Base-by-base conservation (phyloP, 139 green algal genomes). In the Dunaliella primolecta region DNA sequence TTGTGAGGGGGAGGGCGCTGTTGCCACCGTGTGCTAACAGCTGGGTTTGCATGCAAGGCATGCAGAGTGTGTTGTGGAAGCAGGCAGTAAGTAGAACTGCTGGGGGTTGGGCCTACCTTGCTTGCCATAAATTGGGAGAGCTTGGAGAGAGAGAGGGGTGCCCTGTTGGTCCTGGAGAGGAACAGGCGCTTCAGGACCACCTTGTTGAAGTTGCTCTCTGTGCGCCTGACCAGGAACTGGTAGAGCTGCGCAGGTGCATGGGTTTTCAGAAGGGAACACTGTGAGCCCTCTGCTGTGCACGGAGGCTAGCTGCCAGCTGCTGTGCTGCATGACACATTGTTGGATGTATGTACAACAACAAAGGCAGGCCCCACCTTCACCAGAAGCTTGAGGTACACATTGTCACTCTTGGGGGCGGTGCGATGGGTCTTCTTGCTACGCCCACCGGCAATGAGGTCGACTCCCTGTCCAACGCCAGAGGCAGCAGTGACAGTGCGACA, bases 301-400 rank as follows among this genome's bases (percentile, higher is more conserved):
- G n/a, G n/a, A n/a, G n/a, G n/a, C n/a, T n/a, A n/a, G n/a, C n/a
- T n/a, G n/a, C n/a, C n/a, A n/a, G n/a, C n/a, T n/a, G n/a, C n/a
- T n/a, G n/a, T n/a, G n/a, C n/a, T n/a, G n/a, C n/a, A n/a, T n/a
- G n/a, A n/a, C n/a, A n/a, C n/a, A n/a, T n/a, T n/a, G n/a, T n/a
- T n/a, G n/a, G n/a, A n/a, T n/a, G n/a, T n/a, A n/a, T n/a, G n/a
- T n/a, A n/a, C n/a, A 75, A 74, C 75, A 46, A 81, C 76, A 81
- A 20, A 78, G 21, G 72, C 46, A 64, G 77, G 34, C 34, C 79
- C 38, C 55, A 99, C 97, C 96, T 99, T 99, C n/a, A 99, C 97
- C 36, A 99, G 92, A 36, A 99, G 93, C 92, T 98, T 97, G 20
- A 99, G 86, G 91, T 99, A 99, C n/a, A 98, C 96, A 95, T 99